Evolutionary conservation across 441 rosid species (phyloP).

Genomic region (Pelargonium cotyledonis): DNA sequence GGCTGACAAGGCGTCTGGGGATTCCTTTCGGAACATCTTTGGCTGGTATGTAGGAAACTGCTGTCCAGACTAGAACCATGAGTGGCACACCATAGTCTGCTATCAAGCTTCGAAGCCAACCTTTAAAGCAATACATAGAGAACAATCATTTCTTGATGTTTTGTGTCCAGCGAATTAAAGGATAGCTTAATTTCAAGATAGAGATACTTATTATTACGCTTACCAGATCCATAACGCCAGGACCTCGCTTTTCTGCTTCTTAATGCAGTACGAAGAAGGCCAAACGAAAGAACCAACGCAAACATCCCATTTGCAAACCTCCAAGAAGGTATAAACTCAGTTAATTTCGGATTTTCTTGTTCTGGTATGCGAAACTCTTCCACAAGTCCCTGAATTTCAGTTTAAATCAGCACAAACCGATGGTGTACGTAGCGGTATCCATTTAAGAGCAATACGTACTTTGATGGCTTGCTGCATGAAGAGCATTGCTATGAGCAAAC

Average conservation of each 20-base stretch:
- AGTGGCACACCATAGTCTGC: conserved; percentile 76
- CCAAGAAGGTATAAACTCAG: conserved; percentile 58
- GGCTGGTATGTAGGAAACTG: conserved; percentile 56
- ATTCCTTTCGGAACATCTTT: conserved; percentile 63
- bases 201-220: not conserved
- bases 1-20: conserved; percentile 72
- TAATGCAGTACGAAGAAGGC: conserved; percentile 59
- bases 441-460: conserved; percentile 30
- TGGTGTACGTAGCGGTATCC: not conserved
- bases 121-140: conserved; percentile 19
- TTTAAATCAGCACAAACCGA: conserved; percentile 7
- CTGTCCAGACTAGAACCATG: conserved; percentile 74
- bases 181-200: too few species aligned
- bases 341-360: conserved; percentile 51
- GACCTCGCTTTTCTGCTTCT: conserved; percentile 75
- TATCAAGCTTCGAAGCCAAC: conserved; percentile 61
- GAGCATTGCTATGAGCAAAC: conserved; percentile 76
- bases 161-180: too few species aligned
- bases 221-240: conserved; percentile 51
- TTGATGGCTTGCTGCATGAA: conserved; percentile 81
- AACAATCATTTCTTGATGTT: too few species aligned
- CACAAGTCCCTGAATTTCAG: conserved; percentile 47
- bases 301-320: conserved; percentile 82
- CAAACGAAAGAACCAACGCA: conserved; percentile 67
- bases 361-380: conserved; percentile 67